These are phyloP conservation scores for Ganoderma lucidum DNA, from an alignment of 1,284 basidiomycete species.

Conservation along the genomic window DNA sequence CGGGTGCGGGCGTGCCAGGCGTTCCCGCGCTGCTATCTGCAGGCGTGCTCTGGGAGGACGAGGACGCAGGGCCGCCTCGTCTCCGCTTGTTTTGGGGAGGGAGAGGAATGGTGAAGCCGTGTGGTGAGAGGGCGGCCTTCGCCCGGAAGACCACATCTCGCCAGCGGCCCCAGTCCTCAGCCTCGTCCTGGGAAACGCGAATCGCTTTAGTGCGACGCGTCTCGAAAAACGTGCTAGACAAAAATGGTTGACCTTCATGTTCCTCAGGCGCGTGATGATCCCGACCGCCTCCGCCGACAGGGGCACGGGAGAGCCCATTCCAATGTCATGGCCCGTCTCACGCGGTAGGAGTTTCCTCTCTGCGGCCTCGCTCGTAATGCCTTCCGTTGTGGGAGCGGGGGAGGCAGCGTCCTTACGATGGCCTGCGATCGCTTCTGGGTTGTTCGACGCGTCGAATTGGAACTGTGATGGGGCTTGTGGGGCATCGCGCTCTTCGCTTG, in stretches of 20 bases:
- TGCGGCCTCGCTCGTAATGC: background rate
- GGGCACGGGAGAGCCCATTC: conserved; percentile 88
- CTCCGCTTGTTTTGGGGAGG: conserved; percentile 66
- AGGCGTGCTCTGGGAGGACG: background rate
- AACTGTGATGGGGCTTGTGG: conserved; percentile 68
- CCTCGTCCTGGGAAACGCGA: conserved; percentile 72
- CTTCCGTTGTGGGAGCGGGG: background rate
- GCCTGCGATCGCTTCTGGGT: conserved; percentile 44
- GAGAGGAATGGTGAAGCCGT: conserved; percentile 53
- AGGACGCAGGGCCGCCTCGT: conserved; percentile 55
- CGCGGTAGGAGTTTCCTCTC: conserved; percentile 67
- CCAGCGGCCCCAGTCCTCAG: conserved; percentile 93
- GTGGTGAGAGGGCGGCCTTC: conserved; percentile 66
- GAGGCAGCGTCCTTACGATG: background rate
- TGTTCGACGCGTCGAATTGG: conserved; percentile 43
- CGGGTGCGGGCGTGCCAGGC: background rate
- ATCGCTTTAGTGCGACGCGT: too few species aligned
- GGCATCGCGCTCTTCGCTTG: conserved; percentile 68
- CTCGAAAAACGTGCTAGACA: too few species aligned
- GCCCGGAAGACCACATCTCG: conserved; percentile 83
- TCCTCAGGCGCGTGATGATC: conserved; percentile 85
- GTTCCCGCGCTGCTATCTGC: background rate
- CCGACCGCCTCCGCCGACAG: conserved; percentile 87
- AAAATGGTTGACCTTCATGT: conserved; percentile 73
- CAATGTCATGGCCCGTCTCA: conserved; percentile 87